Percentiles rank a stretch among this genome's conserved stretches.
phyloP scores from a whole-genome alignment of 768 basidiomycete genomes.

The Psilocybe cubensis region DNA sequence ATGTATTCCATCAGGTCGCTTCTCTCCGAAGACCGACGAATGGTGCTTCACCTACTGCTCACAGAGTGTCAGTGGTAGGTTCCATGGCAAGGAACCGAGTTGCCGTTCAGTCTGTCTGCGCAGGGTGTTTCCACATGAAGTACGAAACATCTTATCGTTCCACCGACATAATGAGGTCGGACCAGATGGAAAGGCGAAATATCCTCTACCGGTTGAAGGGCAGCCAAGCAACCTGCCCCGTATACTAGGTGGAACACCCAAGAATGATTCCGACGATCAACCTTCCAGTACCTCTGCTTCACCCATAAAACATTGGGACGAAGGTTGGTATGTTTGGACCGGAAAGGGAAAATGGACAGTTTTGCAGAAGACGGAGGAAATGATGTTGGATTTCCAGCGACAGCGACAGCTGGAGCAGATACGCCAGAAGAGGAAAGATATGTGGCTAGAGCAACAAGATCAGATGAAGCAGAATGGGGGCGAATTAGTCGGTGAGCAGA shows the following conservation, averaged over 20 bases:
- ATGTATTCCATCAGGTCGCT: slow-evolving; percentile 43
- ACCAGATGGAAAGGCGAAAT: slow-evolving; percentile 50
- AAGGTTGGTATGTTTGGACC: slow-evolving; percentile 79
- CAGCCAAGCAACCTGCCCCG: slow-evolving; percentile 53
- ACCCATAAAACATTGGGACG: slow-evolving; percentile 66
- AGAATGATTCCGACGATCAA: slow-evolving; percentile 35
- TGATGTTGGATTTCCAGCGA: slow-evolving; percentile 57
- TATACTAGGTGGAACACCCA: slow-evolving; percentile 44
- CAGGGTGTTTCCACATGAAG: slow-evolving; percentile 69
- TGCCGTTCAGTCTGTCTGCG: slow-evolving; percentile 67
- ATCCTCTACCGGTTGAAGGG: slow-evolving; percentile 70
- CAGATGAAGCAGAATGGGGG: slow-evolving; percentile 36
- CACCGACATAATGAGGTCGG: slow-evolving; percentile 45
- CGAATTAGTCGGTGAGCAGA: slow-evolving; percentile 6
- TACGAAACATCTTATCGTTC: slow-evolving; percentile 53
- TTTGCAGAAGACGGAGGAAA: slow-evolving; percentile 58
- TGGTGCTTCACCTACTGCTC: slow-evolving; percentile 67
- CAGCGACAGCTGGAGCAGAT: slow-evolving; percentile 47
- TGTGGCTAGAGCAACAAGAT: slow-evolving; percentile 58
- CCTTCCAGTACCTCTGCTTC: slow-evolving; percentile 27
- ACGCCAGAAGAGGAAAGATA: slow-evolving; percentile 42
- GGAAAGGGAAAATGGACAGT: slow-evolving; percentile 54
- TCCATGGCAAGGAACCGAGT: slow-evolving; percentile 50
- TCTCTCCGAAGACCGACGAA: slow-evolving; percentile 65
- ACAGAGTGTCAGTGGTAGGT: slow-evolving; percentile 58